phyloP scores from a whole-genome alignment of 768 basidiomycete genomes.

The Macrolepiota albuminosa region DNA sequence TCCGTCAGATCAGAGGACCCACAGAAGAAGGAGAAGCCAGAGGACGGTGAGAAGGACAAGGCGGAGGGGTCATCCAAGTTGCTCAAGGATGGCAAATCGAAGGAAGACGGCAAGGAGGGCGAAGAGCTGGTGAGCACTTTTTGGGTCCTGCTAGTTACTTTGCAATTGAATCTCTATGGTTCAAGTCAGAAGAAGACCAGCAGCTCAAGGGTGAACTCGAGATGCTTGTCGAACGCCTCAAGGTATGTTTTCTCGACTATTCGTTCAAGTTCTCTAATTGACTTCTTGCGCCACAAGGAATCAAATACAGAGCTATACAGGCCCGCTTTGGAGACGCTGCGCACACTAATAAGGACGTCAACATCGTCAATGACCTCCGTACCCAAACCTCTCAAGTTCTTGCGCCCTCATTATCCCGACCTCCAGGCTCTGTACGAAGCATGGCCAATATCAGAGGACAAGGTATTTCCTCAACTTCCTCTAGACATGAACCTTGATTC shows the following conservation, averaged over 20 bases:
- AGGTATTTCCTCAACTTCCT: conserved; percentile 37
- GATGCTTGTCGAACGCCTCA: conserved; percentile 92
- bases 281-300: conserved; percentile 54
- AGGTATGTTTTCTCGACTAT: conserved; percentile 44
- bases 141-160: neutral
- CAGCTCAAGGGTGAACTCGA: conserved; percentile 93
- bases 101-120: conserved; percentile 44
- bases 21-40: conserved; percentile 53
- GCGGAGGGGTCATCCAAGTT: conserved; percentile 53
- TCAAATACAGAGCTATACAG: conserved; percentile 77
- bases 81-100: conserved; percentile 41
- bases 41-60: conserved; percentile 44
- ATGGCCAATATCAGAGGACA: conserved; percentile 75
- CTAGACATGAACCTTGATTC: neutral
- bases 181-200: conserved; percentile 90
- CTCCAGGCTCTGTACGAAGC: conserved; percentile 80
- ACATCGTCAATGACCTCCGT: conserved; percentile 99
- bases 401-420: conserved; percentile 89
- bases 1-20: conserved; percentile 71
- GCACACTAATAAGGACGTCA: conserved; percentile 91
- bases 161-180: conserved; percentile 6
- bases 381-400: conserved; percentile 97
- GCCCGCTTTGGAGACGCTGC: conserved; percentile 88
- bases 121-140: conserved; percentile 73
- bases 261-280: neutral